Base-by-base conservation (phyloP, 2,329 filamentous ascomycete species). In the Xylariaceae sp. region DNA sequence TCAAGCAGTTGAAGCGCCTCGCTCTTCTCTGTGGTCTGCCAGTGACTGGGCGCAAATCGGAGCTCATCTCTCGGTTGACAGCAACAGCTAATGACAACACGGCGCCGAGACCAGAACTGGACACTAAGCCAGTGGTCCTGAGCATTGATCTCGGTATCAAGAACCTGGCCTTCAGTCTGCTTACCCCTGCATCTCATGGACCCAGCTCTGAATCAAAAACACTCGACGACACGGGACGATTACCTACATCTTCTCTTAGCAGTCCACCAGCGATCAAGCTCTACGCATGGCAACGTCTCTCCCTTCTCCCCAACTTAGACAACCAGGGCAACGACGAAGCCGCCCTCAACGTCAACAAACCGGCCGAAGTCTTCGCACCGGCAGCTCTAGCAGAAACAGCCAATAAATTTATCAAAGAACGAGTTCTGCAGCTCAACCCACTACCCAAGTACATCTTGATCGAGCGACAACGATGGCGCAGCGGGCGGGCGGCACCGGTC, bases 91-190 rank as follows among this genome's bases (percentile, higher is more conserved):
- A 44, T 15, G 23, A 35, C 10, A 51, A 35, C 42, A 5, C 48
- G 18, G 13, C 54, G 11, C 48, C 42, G 1, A 39, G 42, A 17
- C 35, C 47, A 18, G 53, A n/a, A 39, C 23, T 57, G 4, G 39
- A 37, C 39, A 2, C 50, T 30, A 53, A 59, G 35, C 66, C 50
- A 60, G 77, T 66, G 79, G 79, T 94, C 23, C 73, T 94, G 39
- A 92, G 89, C 70, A 88, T 95, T 62, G 90, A 95, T 72, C 88
- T 94, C 84, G 90, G 90, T 3, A 88, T 95, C 65, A 85, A 84
- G 49, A 95, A 95, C 71, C 77, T 95, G 3, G 90, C 89, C 1
- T 90, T 85, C 70, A 89, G 88, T 64, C 79, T 90, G 62, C 72
- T 89, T 34, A 65, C 68, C 62, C 9, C 37, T 11, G 58, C 54